Base-by-base conservation (phyloP, 2,329 filamentous ascomycete species). In the Trichophyton equinum region DNA sequence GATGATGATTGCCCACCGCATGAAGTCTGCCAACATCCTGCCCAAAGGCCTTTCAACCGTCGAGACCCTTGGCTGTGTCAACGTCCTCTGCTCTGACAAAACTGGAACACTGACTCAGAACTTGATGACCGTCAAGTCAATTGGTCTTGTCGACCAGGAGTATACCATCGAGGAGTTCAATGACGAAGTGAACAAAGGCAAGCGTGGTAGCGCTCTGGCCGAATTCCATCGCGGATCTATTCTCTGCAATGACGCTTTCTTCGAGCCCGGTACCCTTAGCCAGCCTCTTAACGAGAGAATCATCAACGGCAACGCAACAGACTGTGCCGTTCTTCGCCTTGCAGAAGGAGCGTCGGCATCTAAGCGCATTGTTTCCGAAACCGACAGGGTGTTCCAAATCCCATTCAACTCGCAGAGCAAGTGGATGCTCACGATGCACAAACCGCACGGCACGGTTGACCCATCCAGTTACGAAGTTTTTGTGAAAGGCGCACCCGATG, bases 361-460 rank as follows among this genome's bases (percentile, higher is more conserved):
- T 0, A 72, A 78, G 0, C 80, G 86, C 57, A 73, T 87, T 5
- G 81, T 84, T 7, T 76, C 78, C 11, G 77, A 79, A 64, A 90
- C 85, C 85, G 80, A 80, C 57, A 84, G 81, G 60, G 79, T 82
- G 1, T 90, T 84, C 66, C 83, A 87, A 60, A 76, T 89, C 30
- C 82, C 85, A 0, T 91, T 91, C 72, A 91, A 91, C 75, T 88
- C 85, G 74, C 89, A 89, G 76, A 91, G 90, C 75, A 91, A 91
- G 72, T 91, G 85, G 69, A 91, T 90, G 83, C 81, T 91, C 60
- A 79, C 83, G 36, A 80, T 85, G 0, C 81, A 86, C 55, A 77
- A 76, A 13, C 70, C 70, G 1, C 63, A 68, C 11, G 74, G 33
- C 59, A 64, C 7, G 40, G 22, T 40, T 11, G 30, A 11, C 25